Evolutionary conservation across 1,139 yeast species (phyloP), one percentile per base, ranked within the genome.

Genomic region (Sugiyamaella neomexicana): DNA sequence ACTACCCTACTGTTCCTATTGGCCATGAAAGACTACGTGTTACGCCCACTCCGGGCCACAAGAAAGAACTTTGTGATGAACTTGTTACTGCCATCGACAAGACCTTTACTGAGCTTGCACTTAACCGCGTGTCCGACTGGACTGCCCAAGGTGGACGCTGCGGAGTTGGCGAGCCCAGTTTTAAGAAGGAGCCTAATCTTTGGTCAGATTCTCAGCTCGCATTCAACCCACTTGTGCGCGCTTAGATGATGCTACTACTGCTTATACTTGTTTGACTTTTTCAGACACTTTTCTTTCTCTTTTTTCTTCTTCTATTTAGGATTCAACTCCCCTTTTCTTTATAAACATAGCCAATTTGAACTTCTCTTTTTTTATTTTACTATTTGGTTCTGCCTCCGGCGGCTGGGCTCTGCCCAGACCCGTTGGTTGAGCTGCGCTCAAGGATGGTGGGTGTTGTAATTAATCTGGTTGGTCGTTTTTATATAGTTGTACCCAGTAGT

Each of bases 11-110:
- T 27, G 99, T 93, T 56, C 87, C 97, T 39, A 85, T 89, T 67
- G 99, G 99, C 58, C 85, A 90, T 62, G 99, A 93, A 75, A 84
- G 99, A 71, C 81, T 93, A 68, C 84, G 99, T 75, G 85, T 93
- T 68, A 93, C 99, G 16, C 98, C 99, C 53, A 91, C 99, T 42
- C 99, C 99, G 41, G 98, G 97, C 54, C 99, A 93, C 72, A 81
- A 83, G 32, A 78, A 83, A 56, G 86, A 85, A 59, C 78, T 89
- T 55, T 80, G 93, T 56, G 89, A 90, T 69, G 80, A 83, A 61
- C 80, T 93, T 65, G 79, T 93, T 58, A 80, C 75, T 12, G 91
- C 97, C 5, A 77, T 95, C 51, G 96, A 89, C 65, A 80, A 82
- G 50, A 90, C 91, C 27, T 93, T 93, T 76, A 77, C 76, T 47